These are phyloP conservation scores for Ascochyta rabiei DNA, from an alignment of 2,329 filamentous ascomycete genomes.

Conservation along the genomic window DNA sequence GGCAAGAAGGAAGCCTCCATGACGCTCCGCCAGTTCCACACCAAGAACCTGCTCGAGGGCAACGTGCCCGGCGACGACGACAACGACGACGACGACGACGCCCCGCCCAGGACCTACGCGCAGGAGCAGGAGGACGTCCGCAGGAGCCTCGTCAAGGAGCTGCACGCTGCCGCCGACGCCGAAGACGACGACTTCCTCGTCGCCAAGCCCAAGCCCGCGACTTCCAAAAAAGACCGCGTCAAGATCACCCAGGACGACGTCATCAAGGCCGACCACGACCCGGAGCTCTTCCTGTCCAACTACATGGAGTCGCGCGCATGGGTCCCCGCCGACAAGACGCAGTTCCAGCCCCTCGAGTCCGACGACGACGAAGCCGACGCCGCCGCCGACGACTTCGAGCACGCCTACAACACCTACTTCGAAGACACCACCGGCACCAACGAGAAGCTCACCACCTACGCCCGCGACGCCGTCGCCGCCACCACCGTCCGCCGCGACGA, in stretches of 20 bases:
- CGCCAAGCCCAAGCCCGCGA: conserved; percentile 63
- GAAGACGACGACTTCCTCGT: conserved; percentile 78
- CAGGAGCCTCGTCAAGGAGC: conserved; percentile 76
- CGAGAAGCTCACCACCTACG: conserved; percentile 85
- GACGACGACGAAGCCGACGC: conserved; percentile 81
- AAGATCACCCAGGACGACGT: conserved; percentile 62
- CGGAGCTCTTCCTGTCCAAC: conserved; percentile 91
- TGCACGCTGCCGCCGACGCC: conserved; percentile 67
- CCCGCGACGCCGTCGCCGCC: conserved; percentile 80
- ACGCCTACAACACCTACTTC: conserved; percentile 94
- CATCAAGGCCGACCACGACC: conserved; percentile 80
- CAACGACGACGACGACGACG: conserved; percentile 62
- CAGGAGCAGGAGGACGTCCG: conserved; percentile 89
- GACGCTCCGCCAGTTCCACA: conserved; percentile 87
- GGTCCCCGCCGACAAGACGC: conserved; percentile 70
- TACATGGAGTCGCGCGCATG: conserved; percentile 93
- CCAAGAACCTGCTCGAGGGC: conserved; percentile 82
- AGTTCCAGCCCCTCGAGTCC: conserved; percentile 85
- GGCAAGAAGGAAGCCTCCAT: conserved; percentile 80
- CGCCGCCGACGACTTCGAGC: conserved; percentile 84
- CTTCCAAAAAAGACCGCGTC: conserved; percentile 35
- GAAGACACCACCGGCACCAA: conserved; percentile 90
- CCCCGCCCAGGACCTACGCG: conserved; percentile 72
- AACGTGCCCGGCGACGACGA: conserved; percentile 61
- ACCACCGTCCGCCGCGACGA: conserved; percentile 88